Evolutionary conservation across 1,284 basidiomycete genomes (phyloP).

Genomic region (Mixia osmundae): DNA sequence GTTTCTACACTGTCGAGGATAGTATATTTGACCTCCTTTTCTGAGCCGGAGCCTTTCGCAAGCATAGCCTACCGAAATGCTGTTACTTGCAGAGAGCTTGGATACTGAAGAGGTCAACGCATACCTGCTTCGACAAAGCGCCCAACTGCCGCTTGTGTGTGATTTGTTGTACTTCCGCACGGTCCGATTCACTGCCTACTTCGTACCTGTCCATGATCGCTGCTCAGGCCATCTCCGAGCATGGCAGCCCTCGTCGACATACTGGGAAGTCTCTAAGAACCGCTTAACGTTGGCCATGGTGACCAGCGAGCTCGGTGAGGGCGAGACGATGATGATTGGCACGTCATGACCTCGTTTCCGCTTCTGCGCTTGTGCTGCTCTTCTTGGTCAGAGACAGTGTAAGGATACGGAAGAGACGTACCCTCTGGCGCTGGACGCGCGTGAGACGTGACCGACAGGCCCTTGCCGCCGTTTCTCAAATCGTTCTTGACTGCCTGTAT

Average conservation of each 20-base stretch:
- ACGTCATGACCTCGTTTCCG: constrained; percentile 20
- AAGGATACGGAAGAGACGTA: constrained; percentile 2
- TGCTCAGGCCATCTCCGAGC: constrained; percentile 3
- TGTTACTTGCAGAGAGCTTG: too few species aligned
- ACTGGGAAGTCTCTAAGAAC: constrained; percentile 74
- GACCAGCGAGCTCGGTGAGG: constrained; percentile 76
- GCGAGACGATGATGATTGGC: constrained; percentile 91
- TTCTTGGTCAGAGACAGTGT: constrained; percentile 1
- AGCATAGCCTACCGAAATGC: too few species aligned
- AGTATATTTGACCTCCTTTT: too few species aligned
- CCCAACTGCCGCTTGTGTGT: constrained; percentile 6
- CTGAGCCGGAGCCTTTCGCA: too few species aligned
- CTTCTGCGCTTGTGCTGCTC: constrained; percentile 11
- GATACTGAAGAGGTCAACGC: too few species aligned
- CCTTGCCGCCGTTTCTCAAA: constrained; percentile 1
- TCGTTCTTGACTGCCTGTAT: constrained; percentile 47
- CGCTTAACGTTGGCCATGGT: constrained; percentile 94
- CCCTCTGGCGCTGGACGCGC: not conserved
- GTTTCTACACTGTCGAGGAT: constrained; percentile 85
- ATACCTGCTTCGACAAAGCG: too few species aligned
- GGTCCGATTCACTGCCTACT: too few species aligned
- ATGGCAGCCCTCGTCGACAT: too few species aligned
- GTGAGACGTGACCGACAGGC: not conserved
- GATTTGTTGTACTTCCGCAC: constrained; percentile 8
- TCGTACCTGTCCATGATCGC: constrained; percentile 3